Conservation (phyloP, 1,284 basidiomycete species). For the Pseudozyma pruni region DNA sequence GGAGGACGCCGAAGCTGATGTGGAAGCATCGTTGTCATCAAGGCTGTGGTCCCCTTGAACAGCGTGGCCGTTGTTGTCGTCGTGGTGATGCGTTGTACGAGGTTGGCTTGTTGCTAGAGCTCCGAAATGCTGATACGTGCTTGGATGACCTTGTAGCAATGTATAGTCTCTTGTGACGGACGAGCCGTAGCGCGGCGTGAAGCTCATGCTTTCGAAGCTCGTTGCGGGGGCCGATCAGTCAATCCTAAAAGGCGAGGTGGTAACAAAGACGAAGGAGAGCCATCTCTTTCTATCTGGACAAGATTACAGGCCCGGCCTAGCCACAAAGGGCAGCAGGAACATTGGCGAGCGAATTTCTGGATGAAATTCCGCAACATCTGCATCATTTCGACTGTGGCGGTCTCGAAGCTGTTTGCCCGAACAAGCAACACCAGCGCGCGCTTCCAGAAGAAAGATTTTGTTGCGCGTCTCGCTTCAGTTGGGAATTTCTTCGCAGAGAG, state of each 20-base stretch:
- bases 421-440: too few species aligned
- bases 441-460: too few species aligned
- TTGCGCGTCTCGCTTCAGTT: too few species aligned
- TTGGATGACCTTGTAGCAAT: slow-evolving; percentile 43
- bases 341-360: too few species aligned
- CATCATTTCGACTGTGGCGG: not conserved
- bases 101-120: slow-evolving; percentile 13
- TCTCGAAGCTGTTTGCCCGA: too few species aligned
- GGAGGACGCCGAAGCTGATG: slow-evolving; percentile 25
- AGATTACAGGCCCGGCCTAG: too few species aligned
- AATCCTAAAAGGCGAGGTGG: not conserved
- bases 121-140: slow-evolving; percentile 46
- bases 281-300: too few species aligned
- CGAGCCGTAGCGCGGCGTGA: slow-evolving; percentile 49
- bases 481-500: too few species aligned
- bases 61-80: slow-evolving; percentile 8
- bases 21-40: slow-evolving; percentile 13
- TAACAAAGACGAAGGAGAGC: not conserved
- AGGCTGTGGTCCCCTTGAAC: slow-evolving; percentile 11
- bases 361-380: too few species aligned
- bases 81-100: slow-evolving; percentile 6
- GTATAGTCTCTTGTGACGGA: slow-evolving; percentile 50
- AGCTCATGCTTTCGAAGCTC: slow-evolving; percentile 34
- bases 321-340: too few species aligned
- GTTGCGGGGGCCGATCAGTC: not conserved